Percentiles rank a stretch among this genome's conserved stretches.
Conservation (phyloP, 2,329 filamentous ascomycete genomes). For the Apiospora koreana region DNA sequence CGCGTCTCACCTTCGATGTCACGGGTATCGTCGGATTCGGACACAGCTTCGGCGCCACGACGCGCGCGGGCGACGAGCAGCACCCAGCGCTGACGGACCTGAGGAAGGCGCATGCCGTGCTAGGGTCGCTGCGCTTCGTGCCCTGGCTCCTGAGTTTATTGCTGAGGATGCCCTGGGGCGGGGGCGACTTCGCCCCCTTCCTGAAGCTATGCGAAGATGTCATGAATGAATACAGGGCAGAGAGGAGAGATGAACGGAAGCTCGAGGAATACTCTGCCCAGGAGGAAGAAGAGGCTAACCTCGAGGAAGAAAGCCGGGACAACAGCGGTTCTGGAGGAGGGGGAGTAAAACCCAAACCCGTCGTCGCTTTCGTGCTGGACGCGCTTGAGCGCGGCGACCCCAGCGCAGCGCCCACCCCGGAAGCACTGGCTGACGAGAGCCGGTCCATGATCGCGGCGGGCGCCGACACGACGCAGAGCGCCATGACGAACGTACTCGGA, state of each 20-base stretch:
- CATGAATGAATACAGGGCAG: slow-evolving; percentile 9
- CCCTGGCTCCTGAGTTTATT: slow-evolving; percentile 15
- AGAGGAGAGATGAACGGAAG: not conserved
- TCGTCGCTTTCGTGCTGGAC: slow-evolving; percentile 14
- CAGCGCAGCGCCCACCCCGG: slow-evolving; percentile 9
- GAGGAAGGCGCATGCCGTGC: slow-evolving; percentile 12
- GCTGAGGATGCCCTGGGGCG: slow-evolving; percentile 8
- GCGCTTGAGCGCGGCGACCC: slow-evolving; percentile 13
- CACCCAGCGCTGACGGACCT: slow-evolving; percentile 14
- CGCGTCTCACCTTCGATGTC: slow-evolving; percentile 13
- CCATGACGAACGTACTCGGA: slow-evolving; percentile 12
- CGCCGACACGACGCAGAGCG: slow-evolving; percentile 16
- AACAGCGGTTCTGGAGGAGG: no score
- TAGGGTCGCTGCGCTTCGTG: slow-evolving; percentile 12
- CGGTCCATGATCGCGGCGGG: slow-evolving; percentile 16
- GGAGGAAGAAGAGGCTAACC: not conserved
- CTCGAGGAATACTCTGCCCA: not conserved
- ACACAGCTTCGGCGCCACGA: slow-evolving; percentile 9
- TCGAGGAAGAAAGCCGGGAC: not conserved
- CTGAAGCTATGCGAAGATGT: slow-evolving; percentile 12
- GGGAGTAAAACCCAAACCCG: slow-evolving; percentile 1
- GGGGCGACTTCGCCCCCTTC: slow-evolving; percentile 14
- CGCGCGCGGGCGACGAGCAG: not conserved
- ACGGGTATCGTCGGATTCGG: slow-evolving; percentile 16
- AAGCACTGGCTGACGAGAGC: slow-evolving; percentile 14